These are phyloP conservation scores for Xerocomus potaroensis DNA, from an alignment of 768 basidiomycete species.

Conservation along the genomic window DNA sequence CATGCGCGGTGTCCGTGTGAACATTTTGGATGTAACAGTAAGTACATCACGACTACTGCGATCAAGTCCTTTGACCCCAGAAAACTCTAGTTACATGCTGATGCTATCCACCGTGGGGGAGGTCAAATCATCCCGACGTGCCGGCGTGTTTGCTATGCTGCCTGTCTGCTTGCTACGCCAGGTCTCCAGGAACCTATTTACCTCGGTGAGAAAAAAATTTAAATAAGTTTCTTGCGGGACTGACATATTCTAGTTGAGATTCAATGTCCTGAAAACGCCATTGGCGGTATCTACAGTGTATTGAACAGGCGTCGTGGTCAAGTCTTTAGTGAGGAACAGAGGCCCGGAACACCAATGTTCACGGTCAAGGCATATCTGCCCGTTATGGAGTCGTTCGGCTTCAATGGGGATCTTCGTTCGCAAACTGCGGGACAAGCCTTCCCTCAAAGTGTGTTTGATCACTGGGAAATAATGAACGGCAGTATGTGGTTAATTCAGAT, in stretches of 20 bases:
- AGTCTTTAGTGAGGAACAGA: conserved; percentile 97
- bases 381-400: conserved; percentile 91
- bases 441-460: conserved; percentile 93
- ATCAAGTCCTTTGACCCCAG: neutral
- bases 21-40: conserved; percentile 94
- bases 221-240: neutral
- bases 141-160: conserved; percentile 95
- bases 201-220: conserved; percentile 63
- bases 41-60: conserved; percentile 24
- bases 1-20: conserved; percentile 97
- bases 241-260: conserved; percentile 71
- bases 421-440: conserved; percentile 96
- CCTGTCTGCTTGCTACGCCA: conserved; percentile 87
- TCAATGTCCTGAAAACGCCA: conserved; percentile 95
- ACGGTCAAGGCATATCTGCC: conserved; percentile 97
- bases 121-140: conserved; percentile 97
- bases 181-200: conserved; percentile 95
- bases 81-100: conserved; percentile 75
- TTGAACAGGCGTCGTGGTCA: conserved; percentile 98
- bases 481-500: conserved; percentile 42
- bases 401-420: conserved; percentile 93
- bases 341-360: conserved; percentile 98
- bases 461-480: conserved; percentile 85
- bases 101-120: conserved; percentile 99
- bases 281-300: conserved; percentile 93